Evolutionary conservation across 129 eudicot genomes (phyloP), one percentile per base, ranked within the genome.

Genomic region (Helianthus tuberosus): DNA sequence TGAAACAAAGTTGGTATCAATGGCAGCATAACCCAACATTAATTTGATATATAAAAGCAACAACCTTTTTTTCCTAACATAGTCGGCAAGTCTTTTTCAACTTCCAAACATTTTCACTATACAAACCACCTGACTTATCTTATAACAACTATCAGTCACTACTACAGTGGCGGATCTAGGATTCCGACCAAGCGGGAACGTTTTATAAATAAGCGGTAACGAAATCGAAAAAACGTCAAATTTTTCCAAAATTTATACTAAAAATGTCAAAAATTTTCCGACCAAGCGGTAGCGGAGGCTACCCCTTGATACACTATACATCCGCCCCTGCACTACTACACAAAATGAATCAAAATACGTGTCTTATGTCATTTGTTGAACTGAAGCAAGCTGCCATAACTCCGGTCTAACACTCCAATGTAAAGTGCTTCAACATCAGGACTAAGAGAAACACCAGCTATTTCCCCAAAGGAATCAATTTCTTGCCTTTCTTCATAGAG

Each of bases 381-480:
- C 78, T 89, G 89, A 13, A 92, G 64, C 83, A 92, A 68, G 84
- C 98, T 89, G 0, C 81, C 89, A 29, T 87, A 89, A 25, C 93
- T 92, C 61, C 98, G 75, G 51, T 92, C 98, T 91, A 94, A 92
- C 8, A 92, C 75, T 13, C 98, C 98, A 41, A 92, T 68, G 41
- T 73, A 89, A 6, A 89, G 85, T 0, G 88, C 77, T 68, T 87
- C 94, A 12, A 80, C 84, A 25, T 92, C 96, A 23, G 96, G 96
- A 61, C 98, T 92, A 38, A 92, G 71, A 54, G 88, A 85, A 25
- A 92, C 88, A 8, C 98, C 94, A 15, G 96, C 77, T 14, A 89
- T 81, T 76, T 92, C 98, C 25, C 98, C 98, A 75, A 92, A 92
- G 86, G 89, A 83, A 63, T 92, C 96, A 5, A 92, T 79, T 59